These are phyloP conservation scores for Papiliotrema flavescens DNA, from an alignment of 1,284 basidiomycete genomes.

Conservation along the genomic window DNA sequence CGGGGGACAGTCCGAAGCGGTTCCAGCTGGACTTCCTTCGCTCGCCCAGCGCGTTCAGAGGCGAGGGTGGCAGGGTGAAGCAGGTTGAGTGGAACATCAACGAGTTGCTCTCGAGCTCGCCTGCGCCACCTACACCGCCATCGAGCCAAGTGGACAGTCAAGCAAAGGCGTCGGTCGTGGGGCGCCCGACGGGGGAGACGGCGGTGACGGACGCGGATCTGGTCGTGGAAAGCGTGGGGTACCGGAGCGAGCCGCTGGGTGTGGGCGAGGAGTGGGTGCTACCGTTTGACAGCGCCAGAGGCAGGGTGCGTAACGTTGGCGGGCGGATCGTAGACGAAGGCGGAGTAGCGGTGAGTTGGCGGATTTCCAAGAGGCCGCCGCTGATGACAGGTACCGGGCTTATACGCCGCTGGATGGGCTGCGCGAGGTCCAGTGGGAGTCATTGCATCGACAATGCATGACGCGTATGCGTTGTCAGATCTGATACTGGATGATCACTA, in stretches of 20 bases:
- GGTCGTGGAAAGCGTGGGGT: conserved; percentile 84
- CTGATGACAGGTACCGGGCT: conserved; percentile 54
- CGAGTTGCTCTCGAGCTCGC: conserved; percentile 23
- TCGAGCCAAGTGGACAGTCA: conserved; percentile 6
- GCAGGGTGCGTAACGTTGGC: conserved; percentile 41
- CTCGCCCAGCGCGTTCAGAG: conserved; percentile 58
- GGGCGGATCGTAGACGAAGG: conserved; percentile 45
- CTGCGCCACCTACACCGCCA: conserved; percentile 15
- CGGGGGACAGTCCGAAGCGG: conserved; percentile 51
- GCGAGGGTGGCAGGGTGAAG: conserved; percentile 50
- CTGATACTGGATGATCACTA: conserved; percentile 36
- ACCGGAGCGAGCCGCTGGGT: conserved; percentile 63
- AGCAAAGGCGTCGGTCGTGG: conserved; percentile 44
- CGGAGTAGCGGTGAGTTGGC: conserved; percentile 35
- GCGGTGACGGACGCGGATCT: conserved; percentile 64
- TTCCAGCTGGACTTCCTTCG: conserved; percentile 82
- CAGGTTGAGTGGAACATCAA: conserved; percentile 42
- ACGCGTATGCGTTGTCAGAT: conserved; percentile 63
- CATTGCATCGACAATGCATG: conserved; percentile 88
- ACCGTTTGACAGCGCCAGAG: conserved; percentile 48
- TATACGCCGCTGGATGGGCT: conserved; percentile 95
- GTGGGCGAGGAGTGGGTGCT: conserved; percentile 28
- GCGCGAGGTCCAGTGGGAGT: conserved; percentile 89
- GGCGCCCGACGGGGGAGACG: conserved; percentile 60
- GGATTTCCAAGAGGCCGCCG: not conserved